A percentile compares a stretch with the other conserved stretches of the same genome.
These are phyloP conservation scores for Daldinia decipiens DNA, from an alignment of 495 filamentous ascomycete genomes.

Conservation along the genomic window DNA sequence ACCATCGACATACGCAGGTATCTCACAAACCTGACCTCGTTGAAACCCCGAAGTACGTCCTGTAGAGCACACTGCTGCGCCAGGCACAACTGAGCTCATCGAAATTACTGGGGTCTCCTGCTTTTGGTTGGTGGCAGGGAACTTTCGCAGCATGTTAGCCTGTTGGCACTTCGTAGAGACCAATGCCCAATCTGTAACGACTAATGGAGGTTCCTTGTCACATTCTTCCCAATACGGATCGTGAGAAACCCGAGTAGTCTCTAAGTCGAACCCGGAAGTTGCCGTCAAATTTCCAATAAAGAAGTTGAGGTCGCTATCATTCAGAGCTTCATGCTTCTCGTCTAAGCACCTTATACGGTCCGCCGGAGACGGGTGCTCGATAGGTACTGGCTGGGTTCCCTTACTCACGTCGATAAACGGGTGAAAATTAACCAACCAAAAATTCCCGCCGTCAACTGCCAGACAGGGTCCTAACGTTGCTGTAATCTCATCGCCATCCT, in stretches of 20 bases:
- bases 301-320: conserved; percentile 20
- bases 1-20: conserved; percentile 47
- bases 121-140: conserved; percentile 38
- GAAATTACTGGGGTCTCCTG: conserved; percentile 35
- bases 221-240: conserved; percentile 50
- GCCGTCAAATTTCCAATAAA: conserved; percentile 42
- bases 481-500: conserved; percentile 42
- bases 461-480: conserved; percentile 47
- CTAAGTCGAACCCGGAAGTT: conserved; percentile 46
- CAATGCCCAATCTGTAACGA: conserved; percentile 48
- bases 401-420: conserved; percentile 44
- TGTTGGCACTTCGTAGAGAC: conserved; percentile 41
- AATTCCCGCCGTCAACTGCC: conserved; percentile 34
- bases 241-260: conserved; percentile 48
- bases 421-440: conserved; percentile 48
- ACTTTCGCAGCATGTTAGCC: conserved; percentile 46
- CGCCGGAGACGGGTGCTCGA: conserved; percentile 47
- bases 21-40: conserved; percentile 45
- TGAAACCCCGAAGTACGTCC: conserved; percentile 47
- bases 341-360: conserved; percentile 40
- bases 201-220: conserved; percentile 44
- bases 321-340: conserved; percentile 39
- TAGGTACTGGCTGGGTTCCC: conserved; percentile 21
- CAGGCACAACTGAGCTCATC: conserved; percentile 32
- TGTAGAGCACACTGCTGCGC: conserved; percentile 39